These are phyloP conservation scores for Coemansia sp. DNA, from an alignment of 192 early-diverging fungal species.

Conservation along the genomic window DNA sequence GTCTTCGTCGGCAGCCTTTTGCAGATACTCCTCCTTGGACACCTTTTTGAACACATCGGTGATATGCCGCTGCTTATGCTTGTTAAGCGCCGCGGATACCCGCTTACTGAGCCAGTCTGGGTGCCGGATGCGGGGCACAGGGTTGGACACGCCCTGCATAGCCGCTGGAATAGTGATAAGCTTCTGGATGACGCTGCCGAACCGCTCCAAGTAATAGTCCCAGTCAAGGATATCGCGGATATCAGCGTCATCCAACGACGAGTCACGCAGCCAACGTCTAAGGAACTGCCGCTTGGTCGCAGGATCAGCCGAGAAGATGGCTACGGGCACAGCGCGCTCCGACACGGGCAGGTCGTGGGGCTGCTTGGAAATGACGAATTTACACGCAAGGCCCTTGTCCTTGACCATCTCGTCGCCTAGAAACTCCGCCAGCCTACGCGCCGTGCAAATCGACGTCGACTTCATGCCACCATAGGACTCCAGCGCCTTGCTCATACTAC, in stretches of 20 bases:
- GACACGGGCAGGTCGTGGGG: slow-evolving; percentile 84
- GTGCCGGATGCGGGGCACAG: slow-evolving; percentile 87
- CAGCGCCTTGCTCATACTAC: slow-evolving; percentile 93
- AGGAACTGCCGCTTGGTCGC: slow-evolving; percentile 77
- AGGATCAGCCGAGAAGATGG: slow-evolving; percentile 88
- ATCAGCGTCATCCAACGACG: slow-evolving; percentile 71
- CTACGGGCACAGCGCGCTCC: slow-evolving; percentile 93
- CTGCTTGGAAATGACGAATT: slow-evolving; percentile 89
- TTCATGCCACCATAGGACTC: slow-evolving; percentile 94
- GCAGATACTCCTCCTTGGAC: slow-evolving; percentile 37
- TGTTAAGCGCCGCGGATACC: slow-evolving; percentile 73
- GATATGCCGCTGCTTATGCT: slow-evolving; percentile 78
- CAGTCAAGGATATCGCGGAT: slow-evolving; percentile 95
- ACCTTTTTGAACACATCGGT: slow-evolving; percentile 79
- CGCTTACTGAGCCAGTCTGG: slow-evolving; percentile 94
- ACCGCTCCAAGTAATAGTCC: slow-evolving; percentile 96
- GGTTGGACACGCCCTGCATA: slow-evolving; percentile 92
- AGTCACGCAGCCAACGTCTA: slow-evolving; percentile 91
- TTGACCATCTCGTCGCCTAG: slow-evolving; percentile 98
- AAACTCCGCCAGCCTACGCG: slow-evolving; percentile 93
- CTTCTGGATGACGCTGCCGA: slow-evolving; percentile 94
- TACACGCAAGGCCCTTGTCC: slow-evolving; percentile 94
- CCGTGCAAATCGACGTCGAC: slow-evolving; percentile 93
- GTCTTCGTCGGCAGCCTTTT: slow-evolving; percentile 18
- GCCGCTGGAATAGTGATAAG: slow-evolving; percentile 98